Evolutionary conservation across 2,329 filamentous ascomycete species (phyloP).

Genomic region (Penicillium capsulatum): DNA sequence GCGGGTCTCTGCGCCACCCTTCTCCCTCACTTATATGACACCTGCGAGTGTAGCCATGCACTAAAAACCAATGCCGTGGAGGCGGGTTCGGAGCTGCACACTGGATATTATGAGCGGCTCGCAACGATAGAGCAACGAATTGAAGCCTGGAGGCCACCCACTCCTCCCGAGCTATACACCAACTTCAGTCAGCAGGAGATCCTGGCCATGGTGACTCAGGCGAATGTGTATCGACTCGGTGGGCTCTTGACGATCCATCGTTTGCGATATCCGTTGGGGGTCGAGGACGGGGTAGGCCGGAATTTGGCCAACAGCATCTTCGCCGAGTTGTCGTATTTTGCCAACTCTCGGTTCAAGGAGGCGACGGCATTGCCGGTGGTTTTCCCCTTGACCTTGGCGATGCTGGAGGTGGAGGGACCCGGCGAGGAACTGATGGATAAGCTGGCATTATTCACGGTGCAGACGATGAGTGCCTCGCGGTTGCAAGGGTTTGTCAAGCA

Average conservation of each 20-base stretch:
- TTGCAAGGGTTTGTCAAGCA: slow-evolving; percentile 21
- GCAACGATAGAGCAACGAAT: slow-evolving; percentile 17
- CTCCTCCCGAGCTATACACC: slow-evolving; percentile 12
- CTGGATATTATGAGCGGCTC: slow-evolving; percentile 14
- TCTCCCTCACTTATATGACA: slow-evolving; percentile 31
- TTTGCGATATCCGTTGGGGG: slow-evolving; percentile 29
- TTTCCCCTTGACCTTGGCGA: slow-evolving; percentile 23
- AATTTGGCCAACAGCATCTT: slow-evolving; percentile 23
- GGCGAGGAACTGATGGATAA: slow-evolving; percentile 20
- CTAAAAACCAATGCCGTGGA: slow-evolving; percentile 11
- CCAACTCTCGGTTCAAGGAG: slow-evolving; percentile 10
- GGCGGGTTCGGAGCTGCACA: slow-evolving; percentile 4
- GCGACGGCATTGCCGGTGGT: slow-evolving; percentile 18
- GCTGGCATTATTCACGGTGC: slow-evolving; percentile 17
- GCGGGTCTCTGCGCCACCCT: slow-evolving; percentile 29
- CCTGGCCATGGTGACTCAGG: slow-evolving; percentile 28
- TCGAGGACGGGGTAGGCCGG: slow-evolving; percentile 21
- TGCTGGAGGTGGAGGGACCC: slow-evolving; percentile 22
- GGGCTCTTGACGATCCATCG: slow-evolving; percentile 31
- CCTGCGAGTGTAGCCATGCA: slow-evolving; percentile 25
- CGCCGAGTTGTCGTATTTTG: slow-evolving; percentile 18
- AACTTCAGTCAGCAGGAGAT: slow-evolving; percentile 25
- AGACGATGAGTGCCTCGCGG: slow-evolving; percentile 15
- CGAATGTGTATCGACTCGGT: slow-evolving; percentile 28
- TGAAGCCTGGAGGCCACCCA: slow-evolving; percentile 17